phyloP scores from a whole-genome alignment of 805 yeast genomes.

The Candida chilensis region DNA sequence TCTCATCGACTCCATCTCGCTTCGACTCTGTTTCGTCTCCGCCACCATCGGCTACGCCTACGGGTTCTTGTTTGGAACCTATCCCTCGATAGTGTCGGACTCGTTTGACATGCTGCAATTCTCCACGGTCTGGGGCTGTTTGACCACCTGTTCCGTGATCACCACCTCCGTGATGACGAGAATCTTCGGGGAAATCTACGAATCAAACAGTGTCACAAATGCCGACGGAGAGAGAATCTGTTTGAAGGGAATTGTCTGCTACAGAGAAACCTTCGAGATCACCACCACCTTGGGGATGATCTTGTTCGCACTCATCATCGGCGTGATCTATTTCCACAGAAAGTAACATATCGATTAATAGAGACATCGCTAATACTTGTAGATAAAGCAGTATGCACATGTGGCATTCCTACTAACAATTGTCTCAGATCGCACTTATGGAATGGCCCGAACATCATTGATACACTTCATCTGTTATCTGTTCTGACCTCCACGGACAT shows the following conservation, averaged over 20 bases:
- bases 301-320: slow-evolving; percentile 10
- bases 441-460: too few species aligned
- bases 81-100: slow-evolving; percentile 23
- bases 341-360: too few species aligned
- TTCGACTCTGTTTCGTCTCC: slow-evolving; percentile 11
- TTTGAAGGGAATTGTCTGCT: slow-evolving; percentile 17
- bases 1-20: slow-evolving; percentile 6
- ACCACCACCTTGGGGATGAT: slow-evolving; percentile 13
- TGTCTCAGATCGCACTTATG: too few species aligned
- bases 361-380: too few species aligned
- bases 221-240: slow-evolving; percentile 12
- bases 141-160: slow-evolving; percentile 20
- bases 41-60: slow-evolving; percentile 21
- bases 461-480: too few species aligned
- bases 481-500: too few species aligned
- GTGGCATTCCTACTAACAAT: too few species aligned
- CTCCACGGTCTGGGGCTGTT: slow-evolving; percentile 22
- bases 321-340: slow-evolving; percentile 8
- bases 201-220: slow-evolving; percentile 11
- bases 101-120: slow-evolving; percentile 20
- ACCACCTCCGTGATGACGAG: slow-evolving; percentile 21
- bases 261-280: slow-evolving; percentile 14
- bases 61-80: slow-evolving; percentile 22
- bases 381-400: too few species aligned
- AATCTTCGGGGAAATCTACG: slow-evolving; percentile 19